phyloP scores from a whole-genome alignment of 2,329 filamentous ascomycete species.

The Beauveria rudraprayagi region DNA sequence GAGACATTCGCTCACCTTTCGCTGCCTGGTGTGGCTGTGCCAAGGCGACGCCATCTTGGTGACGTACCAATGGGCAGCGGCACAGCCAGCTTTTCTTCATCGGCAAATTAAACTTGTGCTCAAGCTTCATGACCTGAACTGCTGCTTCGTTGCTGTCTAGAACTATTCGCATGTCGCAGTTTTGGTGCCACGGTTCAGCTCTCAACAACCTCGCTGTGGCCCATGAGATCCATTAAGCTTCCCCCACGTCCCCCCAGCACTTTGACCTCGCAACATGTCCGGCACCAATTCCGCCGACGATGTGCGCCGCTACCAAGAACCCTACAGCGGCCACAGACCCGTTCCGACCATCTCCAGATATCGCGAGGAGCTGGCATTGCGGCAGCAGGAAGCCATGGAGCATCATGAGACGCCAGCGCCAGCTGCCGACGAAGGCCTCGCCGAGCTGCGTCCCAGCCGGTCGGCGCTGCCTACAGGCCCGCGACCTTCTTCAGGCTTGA shows the following conservation, averaged over 20 bases:
- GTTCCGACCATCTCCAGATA: slow-evolving; percentile 43
- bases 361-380: slow-evolving; percentile 35
- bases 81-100: background rate
- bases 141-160: background rate
- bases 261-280: slow-evolving; percentile 22
- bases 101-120: background rate
- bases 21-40: slow-evolving; percentile 8
- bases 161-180: background rate
- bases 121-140: background rate
- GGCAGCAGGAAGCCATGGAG: slow-evolving; percentile 31
- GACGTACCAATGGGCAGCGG: slow-evolving; percentile 5
- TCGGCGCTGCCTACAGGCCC: slow-evolving; percentile 20
- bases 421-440: slow-evolving; percentile 18
- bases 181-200: background rate
- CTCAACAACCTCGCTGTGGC: background rate
- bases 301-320: slow-evolving; percentile 28
- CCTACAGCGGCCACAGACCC: slow-evolving; percentile 35
- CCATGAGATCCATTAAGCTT: slow-evolving; percentile 9
- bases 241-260: background rate
- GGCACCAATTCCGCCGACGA: slow-evolving; percentile 30
- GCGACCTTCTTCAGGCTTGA: slow-evolving; percentile 19
- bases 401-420: slow-evolving; percentile 18
- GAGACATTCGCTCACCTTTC: background rate
- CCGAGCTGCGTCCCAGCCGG: slow-evolving; percentile 16
- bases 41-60: slow-evolving; percentile 6